Base-by-base conservation (phyloP, 352 stramenopile species). In the Phytophthora crassamura region DNA sequence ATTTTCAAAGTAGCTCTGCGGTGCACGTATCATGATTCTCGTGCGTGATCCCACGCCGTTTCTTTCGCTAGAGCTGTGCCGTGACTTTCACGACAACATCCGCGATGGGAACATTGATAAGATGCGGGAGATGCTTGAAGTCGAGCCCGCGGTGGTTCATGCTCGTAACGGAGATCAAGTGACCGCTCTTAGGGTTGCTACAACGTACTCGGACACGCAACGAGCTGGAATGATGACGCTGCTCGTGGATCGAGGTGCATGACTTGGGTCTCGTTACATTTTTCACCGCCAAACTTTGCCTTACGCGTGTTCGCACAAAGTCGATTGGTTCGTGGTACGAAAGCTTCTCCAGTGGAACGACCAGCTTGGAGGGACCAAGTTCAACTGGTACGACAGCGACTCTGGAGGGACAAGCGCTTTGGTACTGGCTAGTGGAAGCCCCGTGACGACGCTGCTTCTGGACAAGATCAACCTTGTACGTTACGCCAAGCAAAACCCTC, bases 131-230 rank as follows among this genome's bases (percentile, higher is more conserved):
- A n/a, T 55, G 10, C 58, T 65, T 18, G 18, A 47, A 2, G 18
- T 53, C 11, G 40, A 65, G 34, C 49, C 47, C n/a, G 0, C 15
- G 6, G 43, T 62, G 20, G 36, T 52, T 0, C 36, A 67, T 18
- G 51, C 58, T 25, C 65, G 53, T 36, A 64, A 61, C 28, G 10
- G 33, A 10, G 36, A 51, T 12, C 12, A 15, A 10, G 33, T 20
- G n/a, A 69, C 65, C 9, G 35, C 42, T 12, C 45, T 74, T 25
- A 69, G 69, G 65, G 8, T 65, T 6, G 65, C 59, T 8, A 36
- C 41, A 2, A 51, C 50, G 8, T 50, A 63, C 4, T 5, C 46
- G 4, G 36, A 68, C 14, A 39, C 47, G 3, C 6, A 25, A 10
- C 46, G 12, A 22, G 52, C 59, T 10, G 6, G 43, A 30, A 60